phyloP scores from a whole-genome alignment of 2,329 filamentous ascomycete species.

The Microcyclosporella mali region DNA sequence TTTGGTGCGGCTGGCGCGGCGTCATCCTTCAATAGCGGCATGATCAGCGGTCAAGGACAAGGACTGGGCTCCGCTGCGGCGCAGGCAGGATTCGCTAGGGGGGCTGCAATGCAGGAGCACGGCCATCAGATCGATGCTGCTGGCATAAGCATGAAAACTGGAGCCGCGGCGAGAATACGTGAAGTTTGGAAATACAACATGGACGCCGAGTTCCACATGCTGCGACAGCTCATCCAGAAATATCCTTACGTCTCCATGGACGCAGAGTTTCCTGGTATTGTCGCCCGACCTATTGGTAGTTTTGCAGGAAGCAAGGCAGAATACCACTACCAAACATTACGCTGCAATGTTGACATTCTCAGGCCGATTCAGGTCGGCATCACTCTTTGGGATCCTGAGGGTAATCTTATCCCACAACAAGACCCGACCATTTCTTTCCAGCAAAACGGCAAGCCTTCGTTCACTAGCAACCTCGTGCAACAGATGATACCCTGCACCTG shows the following conservation, averaged over 20 bases:
- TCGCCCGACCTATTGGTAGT: conserved; percentile 87
- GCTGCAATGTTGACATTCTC: conserved; percentile 93
- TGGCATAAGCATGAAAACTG: conserved; percentile 46
- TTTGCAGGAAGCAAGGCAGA: conserved; percentile 86
- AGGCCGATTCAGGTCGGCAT: conserved; percentile 97
- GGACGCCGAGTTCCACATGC: conserved; percentile 77
- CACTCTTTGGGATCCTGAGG: conserved; percentile 84
- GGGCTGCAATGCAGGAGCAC: conserved; percentile 50
- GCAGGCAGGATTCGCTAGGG: conserved; percentile 79
- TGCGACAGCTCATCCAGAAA: conserved; percentile 77
- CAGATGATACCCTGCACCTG: conserved; percentile 71
- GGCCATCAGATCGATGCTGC: conserved; percentile 25
- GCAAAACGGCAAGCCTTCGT: conserved; percentile 34
- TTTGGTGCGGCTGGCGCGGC: conserved; percentile 29
- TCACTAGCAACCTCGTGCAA: conserved; percentile 38
- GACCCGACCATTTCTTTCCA: conserved; percentile 43
- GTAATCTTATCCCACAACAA: conserved; percentile 73
- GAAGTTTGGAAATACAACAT: conserved; percentile 95
- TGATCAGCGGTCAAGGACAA: conserved; percentile 35
- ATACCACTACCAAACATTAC: conserved; percentile 96
- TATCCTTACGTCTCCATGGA: conserved; percentile 99
- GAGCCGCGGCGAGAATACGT: conserved; percentile 72
- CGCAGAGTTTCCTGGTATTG: conserved; percentile 96
- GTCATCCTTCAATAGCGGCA: conserved; percentile 5
- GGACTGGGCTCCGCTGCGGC: conserved; percentile 82